Conservation (phyloP, 2,329 filamentous ascomycete genomes). For the Ceratocystis destructans region DNA sequence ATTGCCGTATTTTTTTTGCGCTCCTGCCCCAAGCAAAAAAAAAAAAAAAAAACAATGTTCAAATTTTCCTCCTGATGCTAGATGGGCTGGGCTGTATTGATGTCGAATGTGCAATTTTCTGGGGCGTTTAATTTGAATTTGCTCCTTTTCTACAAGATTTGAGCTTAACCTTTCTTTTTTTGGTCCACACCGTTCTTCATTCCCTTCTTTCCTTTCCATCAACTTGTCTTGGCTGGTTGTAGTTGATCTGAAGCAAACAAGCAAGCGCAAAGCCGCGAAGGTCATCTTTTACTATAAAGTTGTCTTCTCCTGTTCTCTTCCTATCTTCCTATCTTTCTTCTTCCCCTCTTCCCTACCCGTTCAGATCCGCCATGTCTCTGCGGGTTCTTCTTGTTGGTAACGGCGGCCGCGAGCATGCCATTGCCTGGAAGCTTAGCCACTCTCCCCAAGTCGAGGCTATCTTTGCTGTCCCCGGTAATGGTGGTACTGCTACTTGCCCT, state of each 20-base stretch:
- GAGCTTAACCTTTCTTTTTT: not conserved
- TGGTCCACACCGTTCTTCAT: not conserved
- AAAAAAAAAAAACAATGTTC: not conserved
- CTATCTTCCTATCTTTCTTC: not conserved
- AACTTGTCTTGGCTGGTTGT: not conserved
- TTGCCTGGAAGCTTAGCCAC: slow-evolving; percentile 86
- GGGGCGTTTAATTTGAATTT: not conserved
- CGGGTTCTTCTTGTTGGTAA: slow-evolving; percentile 80
- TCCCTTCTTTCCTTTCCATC: too few relatives aligned
- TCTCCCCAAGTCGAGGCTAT: slow-evolving; percentile 68
- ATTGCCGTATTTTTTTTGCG: not conserved
- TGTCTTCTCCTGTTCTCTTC: not conserved
- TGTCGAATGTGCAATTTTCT: not conserved
- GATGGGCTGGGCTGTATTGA: not conserved
- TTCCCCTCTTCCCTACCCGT: not conserved
- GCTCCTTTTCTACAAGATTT: slow-evolving; percentile 7
- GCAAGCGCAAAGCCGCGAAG: not conserved
- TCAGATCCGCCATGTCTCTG: slow-evolving; percentile 15
- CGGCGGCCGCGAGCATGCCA: slow-evolving; percentile 84
- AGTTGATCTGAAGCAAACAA: not conserved
- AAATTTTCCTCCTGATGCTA: slow-evolving; percentile 5
- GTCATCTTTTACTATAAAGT: not conserved
- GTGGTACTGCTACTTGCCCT: slow-evolving; percentile 58
- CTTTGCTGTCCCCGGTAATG: slow-evolving; percentile 62
- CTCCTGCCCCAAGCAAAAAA: slow-evolving; percentile 3